Conservation (phyloP, 2,329 filamentous ascomycete species). For the Trichoderma sp. region DNA sequence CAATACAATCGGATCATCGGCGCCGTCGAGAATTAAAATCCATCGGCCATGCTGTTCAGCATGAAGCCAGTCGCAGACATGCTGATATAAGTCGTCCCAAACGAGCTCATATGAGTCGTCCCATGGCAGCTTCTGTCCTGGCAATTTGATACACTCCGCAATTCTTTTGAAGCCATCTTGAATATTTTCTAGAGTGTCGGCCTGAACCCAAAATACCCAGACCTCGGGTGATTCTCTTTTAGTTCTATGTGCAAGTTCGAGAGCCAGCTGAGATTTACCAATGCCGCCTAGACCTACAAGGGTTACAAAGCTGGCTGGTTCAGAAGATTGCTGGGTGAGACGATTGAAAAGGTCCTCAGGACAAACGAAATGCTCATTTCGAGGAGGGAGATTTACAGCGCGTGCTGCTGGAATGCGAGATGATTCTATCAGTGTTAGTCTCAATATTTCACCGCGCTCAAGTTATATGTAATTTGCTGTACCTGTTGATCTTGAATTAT, state of each 20-base stretch:
- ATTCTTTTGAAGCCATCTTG: neutral
- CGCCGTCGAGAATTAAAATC: constrained; percentile 45
- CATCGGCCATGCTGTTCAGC: constrained; percentile 38
- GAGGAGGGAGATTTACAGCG: neutral
- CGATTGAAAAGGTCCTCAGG: neutral
- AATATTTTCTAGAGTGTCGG: neutral
- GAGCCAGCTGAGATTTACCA: constrained; percentile 30
- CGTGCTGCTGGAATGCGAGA: neutral
- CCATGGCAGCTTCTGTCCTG: neutral
- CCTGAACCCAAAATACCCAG: constrained; percentile 6
- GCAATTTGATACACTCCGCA: neutral
- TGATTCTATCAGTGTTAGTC: neutral
- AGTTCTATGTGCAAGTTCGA: constrained; percentile 1
- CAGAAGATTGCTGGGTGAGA: neutral
- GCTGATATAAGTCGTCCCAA: constrained; percentile 33
- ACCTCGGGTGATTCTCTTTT: neutral
- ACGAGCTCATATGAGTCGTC: constrained; percentile 37
- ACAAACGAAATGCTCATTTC: neutral
- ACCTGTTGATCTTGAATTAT: neutral
- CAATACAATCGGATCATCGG: constrained; percentile 38
- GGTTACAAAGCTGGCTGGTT: constrained; percentile 31
- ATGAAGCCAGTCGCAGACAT: constrained; percentile 39
- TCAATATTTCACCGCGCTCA: neutral
- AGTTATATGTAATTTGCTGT: neutral
- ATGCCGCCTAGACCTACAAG: constrained; percentile 44